Conservation (phyloP, 108 stramenopile species). For the Cyclotella choctawhatcheeana region DNA sequence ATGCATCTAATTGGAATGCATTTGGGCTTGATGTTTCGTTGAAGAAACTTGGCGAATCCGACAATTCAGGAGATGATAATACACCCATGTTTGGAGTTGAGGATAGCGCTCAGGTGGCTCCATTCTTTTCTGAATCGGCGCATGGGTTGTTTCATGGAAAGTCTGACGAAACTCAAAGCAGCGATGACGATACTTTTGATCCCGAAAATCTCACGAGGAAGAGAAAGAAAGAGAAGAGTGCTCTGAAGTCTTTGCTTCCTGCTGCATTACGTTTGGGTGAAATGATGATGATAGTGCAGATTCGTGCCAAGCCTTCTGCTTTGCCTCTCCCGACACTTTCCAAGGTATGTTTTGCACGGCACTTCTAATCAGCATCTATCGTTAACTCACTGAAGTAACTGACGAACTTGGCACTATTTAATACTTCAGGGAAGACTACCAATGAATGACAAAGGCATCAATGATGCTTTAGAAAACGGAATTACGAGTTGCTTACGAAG, state of each 20-base stretch:
- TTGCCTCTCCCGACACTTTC: slow-evolving; percentile 86
- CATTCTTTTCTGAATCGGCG: slow-evolving; percentile 61
- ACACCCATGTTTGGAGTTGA: slow-evolving; percentile 58
- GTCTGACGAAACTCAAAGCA: neutral
- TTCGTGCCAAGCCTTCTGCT: slow-evolving; percentile 69
- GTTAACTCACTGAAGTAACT: neutral
- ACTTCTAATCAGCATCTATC: slow-evolving; percentile 3
- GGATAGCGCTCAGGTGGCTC: slow-evolving; percentile 79
- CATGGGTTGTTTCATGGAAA: slow-evolving; percentile 52
- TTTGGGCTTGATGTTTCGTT: slow-evolving; percentile 68
- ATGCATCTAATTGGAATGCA: slow-evolving; percentile 66
- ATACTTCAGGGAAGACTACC: slow-evolving; percentile 72
- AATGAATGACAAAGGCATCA: slow-evolving; percentile 68
- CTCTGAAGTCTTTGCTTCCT: slow-evolving; percentile 47
- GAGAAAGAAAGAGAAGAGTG: slow-evolving; percentile 22
- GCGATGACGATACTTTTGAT: slow-evolving; percentile 39
- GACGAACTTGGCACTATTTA: neutral
- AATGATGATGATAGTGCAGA: slow-evolving; percentile 70
- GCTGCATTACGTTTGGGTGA: slow-evolving; percentile 74
- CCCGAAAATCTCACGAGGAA: slow-evolving; percentile 18
- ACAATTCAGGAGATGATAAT: neutral
- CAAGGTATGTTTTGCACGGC: slow-evolving; percentile 62
- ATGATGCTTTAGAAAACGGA: slow-evolving; percentile 67
- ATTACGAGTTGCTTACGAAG: slow-evolving; percentile 69
- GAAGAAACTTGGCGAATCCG: slow-evolving; percentile 17